A percentile compares a stretch with the other conserved stretches of the same genome.
Conservation (phyloP, 192 early-diverging fungal genomes). For the Ambispora gerdemannii region DNA sequence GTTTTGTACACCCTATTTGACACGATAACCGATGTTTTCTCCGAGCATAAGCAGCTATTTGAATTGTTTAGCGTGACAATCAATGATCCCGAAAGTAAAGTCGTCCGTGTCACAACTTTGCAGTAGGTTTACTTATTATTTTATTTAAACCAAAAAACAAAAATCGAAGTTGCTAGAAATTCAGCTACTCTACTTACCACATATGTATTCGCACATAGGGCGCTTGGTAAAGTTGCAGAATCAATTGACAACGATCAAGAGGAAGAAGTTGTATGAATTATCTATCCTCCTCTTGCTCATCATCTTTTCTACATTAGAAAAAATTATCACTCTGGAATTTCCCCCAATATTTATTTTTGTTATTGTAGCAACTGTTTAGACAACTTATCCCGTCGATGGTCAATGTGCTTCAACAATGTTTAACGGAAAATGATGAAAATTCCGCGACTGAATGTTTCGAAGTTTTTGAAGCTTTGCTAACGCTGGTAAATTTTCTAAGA, state of each 20-base stretch:
- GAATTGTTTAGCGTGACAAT: constrained; percentile 70
- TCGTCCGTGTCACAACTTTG: constrained; percentile 77
- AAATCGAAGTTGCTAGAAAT: too few species aligned
- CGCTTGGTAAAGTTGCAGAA: constrained; percentile 78
- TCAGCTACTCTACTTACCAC: too few species aligned
- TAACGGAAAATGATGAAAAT: constrained; percentile 72
- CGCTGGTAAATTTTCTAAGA: constrained; percentile 46
- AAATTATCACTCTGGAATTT: background rate
- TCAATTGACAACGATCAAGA: constrained; percentile 71
- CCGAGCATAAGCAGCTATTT: constrained; percentile 63
- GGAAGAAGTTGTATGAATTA: constrained; percentile 56
- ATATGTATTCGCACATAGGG: constrained; percentile 37
- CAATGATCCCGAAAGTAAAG: constrained; percentile 78
- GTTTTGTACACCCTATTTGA: constrained; percentile 87
- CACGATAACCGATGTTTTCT: constrained; percentile 69
- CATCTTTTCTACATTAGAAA: background rate
- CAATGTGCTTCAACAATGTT: constrained; percentile 74
- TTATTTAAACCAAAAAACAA: background rate
- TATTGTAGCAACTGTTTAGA: constrained; percentile 57
- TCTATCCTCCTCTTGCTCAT: background rate
- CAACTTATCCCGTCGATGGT: constrained; percentile 82
- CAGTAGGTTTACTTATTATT: constrained; percentile 40
- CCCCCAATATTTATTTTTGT: background rate
- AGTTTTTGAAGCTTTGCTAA: constrained; percentile 79
- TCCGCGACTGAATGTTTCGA: constrained; percentile 77